Evolutionary conservation across 768 basidiomycete genomes (phyloP).

Genomic region (Coprinopsis strossmayeri): DNA sequence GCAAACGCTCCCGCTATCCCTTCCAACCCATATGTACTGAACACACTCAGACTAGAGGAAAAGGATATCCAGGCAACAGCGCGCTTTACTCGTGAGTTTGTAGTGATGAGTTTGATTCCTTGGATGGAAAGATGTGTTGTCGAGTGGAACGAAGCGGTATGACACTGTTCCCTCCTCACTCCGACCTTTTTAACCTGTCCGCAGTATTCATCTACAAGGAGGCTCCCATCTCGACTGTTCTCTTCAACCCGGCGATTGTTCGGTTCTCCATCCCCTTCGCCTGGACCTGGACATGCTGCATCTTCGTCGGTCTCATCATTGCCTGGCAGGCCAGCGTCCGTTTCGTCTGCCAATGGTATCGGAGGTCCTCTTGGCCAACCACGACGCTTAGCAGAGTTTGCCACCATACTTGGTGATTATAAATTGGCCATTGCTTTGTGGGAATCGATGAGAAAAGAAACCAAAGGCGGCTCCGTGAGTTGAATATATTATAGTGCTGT

Average conservation of each 20-base stretch:
- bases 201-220: constrained; percentile 66
- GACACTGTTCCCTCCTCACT: constrained; percentile 11
- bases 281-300: constrained; percentile 31
- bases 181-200: constrained; percentile 6
- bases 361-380: constrained; percentile 54
- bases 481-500: too few species aligned
- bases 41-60: constrained; percentile 53
- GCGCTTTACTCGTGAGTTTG: constrained; percentile 80
- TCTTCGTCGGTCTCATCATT: constrained; percentile 37
- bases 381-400: constrained; percentile 91
- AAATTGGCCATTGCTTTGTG: constrained; percentile 79
- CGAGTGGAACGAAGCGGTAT: constrained; percentile 88
- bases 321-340: constrained; percentile 30
- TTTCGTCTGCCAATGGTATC: constrained; percentile 21
- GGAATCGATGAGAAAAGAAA: constrained; percentile 84
- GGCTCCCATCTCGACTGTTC: constrained; percentile 80
- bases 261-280: constrained; percentile 51
- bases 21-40: constrained; percentile 21
- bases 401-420: constrained; percentile 86
- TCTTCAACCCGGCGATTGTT: constrained; percentile 82
- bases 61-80: constrained; percentile 70
- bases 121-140: constrained; percentile 96
- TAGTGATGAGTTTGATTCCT: constrained; percentile 83
- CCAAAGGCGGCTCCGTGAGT: constrained; percentile 80
- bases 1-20: constrained; percentile 18